Conservation (phyloP, 768 basidiomycete species). For the Mycena haematopus region DNA sequence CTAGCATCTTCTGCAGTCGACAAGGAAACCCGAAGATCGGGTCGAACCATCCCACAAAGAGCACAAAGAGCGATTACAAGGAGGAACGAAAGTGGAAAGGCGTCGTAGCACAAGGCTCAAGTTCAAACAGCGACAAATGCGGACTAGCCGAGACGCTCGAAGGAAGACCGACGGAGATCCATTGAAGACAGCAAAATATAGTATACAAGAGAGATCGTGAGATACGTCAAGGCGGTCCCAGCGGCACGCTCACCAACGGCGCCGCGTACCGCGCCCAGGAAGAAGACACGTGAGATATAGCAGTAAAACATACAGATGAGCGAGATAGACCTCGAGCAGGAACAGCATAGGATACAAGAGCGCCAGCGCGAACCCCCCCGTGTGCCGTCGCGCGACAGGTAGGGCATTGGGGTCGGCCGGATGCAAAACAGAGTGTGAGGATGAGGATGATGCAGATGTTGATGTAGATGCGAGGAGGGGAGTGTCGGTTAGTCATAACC, state of each 20-base stretch:
- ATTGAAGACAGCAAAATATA: constrained; percentile 13
- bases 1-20: too few relatives aligned
- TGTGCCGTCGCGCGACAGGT: constrained; percentile 37
- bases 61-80: too few relatives aligned
- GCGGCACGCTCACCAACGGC: constrained; percentile 6
- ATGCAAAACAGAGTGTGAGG: constrained; percentile 7
- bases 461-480: neutral
- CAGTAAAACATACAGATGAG: constrained; percentile 50
- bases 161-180: constrained; percentile 9
- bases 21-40: too few relatives aligned
- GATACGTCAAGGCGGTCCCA: constrained; percentile 6
- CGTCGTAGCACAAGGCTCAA: too few relatives aligned
- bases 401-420: neutral
- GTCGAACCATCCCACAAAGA: too few relatives aligned
- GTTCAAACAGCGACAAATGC: too few relatives aligned
- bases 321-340: constrained; percentile 49
- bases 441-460: constrained; percentile 2
- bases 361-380: constrained; percentile 42
- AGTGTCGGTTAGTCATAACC: constrained; percentile 20
- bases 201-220: constrained; percentile 6
- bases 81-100: too few relatives aligned
- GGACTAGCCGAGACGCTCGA: too few relatives aligned
- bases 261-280: constrained; percentile 14
- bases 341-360: constrained; percentile 34
- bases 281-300: constrained; percentile 39